Percentiles rank a stretch among this genome's conserved stretches.
Evolutionary conservation across 495 filamentous ascomycete genomes (phyloP).

Genomic region (Hyaloscypha finlandica): DNA sequence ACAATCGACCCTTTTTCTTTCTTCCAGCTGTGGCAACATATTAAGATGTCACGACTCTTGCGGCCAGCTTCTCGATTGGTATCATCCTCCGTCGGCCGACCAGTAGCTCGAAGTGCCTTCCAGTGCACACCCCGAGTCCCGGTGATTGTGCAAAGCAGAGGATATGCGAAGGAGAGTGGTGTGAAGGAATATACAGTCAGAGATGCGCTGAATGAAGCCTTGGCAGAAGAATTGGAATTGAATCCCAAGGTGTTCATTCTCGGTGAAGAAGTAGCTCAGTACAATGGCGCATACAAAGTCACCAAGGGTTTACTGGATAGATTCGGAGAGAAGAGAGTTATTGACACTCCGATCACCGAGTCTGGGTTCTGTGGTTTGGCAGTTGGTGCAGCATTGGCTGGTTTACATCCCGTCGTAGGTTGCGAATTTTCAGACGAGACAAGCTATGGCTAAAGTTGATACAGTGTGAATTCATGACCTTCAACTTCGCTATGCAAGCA

Average conservation of each 20-base stretch:
- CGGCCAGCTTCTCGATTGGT: conserved; percentile 79
- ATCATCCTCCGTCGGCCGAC: conserved; percentile 59
- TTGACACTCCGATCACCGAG: conserved; percentile 98
- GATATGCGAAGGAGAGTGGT: conserved; percentile 59
- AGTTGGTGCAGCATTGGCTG: conserved; percentile 90
- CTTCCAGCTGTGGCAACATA: conserved; percentile 25
- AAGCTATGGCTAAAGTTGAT: conserved; percentile 13
- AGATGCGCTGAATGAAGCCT: conserved; percentile 95
- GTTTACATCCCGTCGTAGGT: conserved; percentile 89
- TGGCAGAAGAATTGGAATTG: conserved; percentile 93
- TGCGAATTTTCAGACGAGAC: conserved; percentile 9
- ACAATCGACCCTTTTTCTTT: conserved; percentile 32
- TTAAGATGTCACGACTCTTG: conserved; percentile 69
- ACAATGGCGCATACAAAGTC: conserved; percentile 99
- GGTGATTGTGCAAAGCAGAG: conserved; percentile 47
- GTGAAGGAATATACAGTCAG: conserved; percentile 93
- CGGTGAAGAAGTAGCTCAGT: conserved; percentile 98
- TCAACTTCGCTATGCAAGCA: conserved; percentile 99
- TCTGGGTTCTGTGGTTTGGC: conserved; percentile 91
- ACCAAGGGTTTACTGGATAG: conserved; percentile 95
- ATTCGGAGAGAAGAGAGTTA: conserved; percentile 95
- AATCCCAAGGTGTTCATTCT: conserved; percentile 94
- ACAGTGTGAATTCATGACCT: conserved; percentile 99
- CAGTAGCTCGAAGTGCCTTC: conserved; percentile 52
- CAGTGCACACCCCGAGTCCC: conserved; percentile 47